Conservation (phyloP, 2,329 filamentous ascomycete genomes). For the Fusarium algeriense region DNA sequence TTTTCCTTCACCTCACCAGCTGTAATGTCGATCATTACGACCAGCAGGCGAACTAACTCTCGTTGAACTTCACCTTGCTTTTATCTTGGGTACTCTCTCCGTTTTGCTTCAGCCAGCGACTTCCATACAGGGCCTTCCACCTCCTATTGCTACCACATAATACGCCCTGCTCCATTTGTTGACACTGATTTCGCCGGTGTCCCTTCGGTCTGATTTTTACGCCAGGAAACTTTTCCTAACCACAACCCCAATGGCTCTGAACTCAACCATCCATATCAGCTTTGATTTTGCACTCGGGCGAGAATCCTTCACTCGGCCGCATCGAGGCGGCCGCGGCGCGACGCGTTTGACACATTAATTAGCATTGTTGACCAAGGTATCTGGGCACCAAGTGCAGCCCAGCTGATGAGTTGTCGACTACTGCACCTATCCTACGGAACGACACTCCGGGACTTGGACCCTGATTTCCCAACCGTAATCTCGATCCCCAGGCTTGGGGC, state of each 20-base stretch:
- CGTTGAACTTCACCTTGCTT: conserved; percentile 21
- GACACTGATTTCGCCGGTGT: conserved; percentile 6
- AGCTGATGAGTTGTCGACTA: conserved; percentile 17
- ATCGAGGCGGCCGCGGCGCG: conserved; percentile 24
- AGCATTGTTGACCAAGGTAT: background rate
- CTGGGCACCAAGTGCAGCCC: background rate
- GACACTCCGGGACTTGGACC: conserved; percentile 45
- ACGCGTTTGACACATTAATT: conserved; percentile 3
- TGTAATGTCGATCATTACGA: conserved; percentile 35
- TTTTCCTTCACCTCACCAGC: conserved; percentile 23
- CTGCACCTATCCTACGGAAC: conserved; percentile 32
- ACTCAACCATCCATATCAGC: background rate
- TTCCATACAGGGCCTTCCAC: conserved; percentile 7
- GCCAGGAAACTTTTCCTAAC: background rate
- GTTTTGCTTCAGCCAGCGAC: conserved; percentile 16
- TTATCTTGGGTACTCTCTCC: background rate
- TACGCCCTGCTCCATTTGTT: conserved; percentile 1
- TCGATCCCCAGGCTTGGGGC: conserved; percentile 46
- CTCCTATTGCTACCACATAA: conserved; percentile 15
- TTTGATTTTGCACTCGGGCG: conserved; percentile 4
- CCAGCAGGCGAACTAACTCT: background rate
- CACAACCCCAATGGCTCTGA: background rate
- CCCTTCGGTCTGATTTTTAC: conserved; percentile 1
- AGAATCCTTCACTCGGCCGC: conserved; percentile 15
- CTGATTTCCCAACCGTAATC: conserved; percentile 49